Base-by-base conservation (phyloP, 2,329 filamentous ascomycete genomes). In the Trichoderma arundinaceum region DNA sequence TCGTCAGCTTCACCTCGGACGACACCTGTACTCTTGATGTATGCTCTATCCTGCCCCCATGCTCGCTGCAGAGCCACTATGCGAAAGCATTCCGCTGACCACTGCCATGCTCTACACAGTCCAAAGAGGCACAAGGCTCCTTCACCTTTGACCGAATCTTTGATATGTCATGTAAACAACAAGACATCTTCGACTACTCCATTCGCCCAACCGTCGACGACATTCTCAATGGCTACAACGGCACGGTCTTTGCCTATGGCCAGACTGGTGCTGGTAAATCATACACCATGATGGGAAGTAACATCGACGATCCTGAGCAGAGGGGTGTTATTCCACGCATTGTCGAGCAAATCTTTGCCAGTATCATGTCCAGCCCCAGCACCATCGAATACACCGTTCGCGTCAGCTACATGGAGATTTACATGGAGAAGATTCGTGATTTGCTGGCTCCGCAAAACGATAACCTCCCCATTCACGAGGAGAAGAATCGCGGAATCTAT, bases 361-460 rank as follows among this genome's bases (percentile, higher is more conserved):
- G 92, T 80, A 98, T 98, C 77, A 85, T 97, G 80, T 88, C 91
- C 22, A 97, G 93, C 72, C 92, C 94, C 49, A 89, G 89, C 73
- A 96, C 92, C 71, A 97, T 98, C 77, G 95, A 98, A 80, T 98
- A 98, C 79, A 98, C 94, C n/a, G 94, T 99, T 61, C 89, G 94
- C 65, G 94, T 98, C 75, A 97, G 93, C 79, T 98, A 98, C 80
- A 97, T 99, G 94, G 95, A 99, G 80, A 98, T 99, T 70, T 99
- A 99, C 83, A 99, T 98, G 95, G 95, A 99, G 82, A 89, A 91
- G 72, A 98, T 99, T 77, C 88, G 94, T 74, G 95, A 99, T 87
- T 81, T 99, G 74, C 82, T 99, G 69, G 89, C 90, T 28, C 95
- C 95, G 10, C 91, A 94, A 67, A 97, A 98, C 79, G 94, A 97